phyloP scores from a whole-genome alignment of 345 rosid species.

The Anacardium occidentale region DNA sequence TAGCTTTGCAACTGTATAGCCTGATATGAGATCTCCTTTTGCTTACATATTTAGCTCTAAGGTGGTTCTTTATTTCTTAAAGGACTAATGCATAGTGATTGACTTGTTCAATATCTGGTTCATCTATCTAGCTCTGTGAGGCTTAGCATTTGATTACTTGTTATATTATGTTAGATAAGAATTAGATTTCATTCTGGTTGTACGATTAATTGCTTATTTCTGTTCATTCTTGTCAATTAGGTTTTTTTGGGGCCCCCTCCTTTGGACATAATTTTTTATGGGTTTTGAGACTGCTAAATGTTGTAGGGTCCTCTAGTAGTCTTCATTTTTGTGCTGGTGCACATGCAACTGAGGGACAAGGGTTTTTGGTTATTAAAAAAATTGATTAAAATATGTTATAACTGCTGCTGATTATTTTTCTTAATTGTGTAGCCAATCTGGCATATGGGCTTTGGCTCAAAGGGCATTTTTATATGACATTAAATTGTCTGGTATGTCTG shows the following conservation, averaged over 20 bases:
- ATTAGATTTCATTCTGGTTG: background rate
- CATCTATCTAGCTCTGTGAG: background rate
- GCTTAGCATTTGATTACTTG: background rate
- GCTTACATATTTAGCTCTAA: background rate
- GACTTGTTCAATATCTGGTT: background rate
- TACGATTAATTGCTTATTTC: background rate
- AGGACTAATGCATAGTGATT: background rate
- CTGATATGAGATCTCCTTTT: background rate
- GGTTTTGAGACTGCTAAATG: background rate
- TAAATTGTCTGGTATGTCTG: constrained; percentile 74
- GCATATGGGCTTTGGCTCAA: constrained; percentile 79
- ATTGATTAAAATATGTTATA: background rate
- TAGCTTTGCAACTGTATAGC: background rate
- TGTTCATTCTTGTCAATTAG: background rate
- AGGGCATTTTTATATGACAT: constrained; percentile 56
- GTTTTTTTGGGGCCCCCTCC: background rate
- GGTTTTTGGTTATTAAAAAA: background rate
- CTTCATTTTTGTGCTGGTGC: background rate
- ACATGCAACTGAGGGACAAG: background rate
- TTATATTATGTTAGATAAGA: background rate
- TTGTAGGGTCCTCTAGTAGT: background rate
- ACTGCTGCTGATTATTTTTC: constrained; percentile 21
- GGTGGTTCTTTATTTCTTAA: background rate
- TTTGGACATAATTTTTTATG: background rate
- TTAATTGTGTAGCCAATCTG: constrained; percentile 63